A percentile compares a stretch with the other conserved stretches of the same genome.
Evolutionary conservation across 164 flowering plant genomes (phyloP).

Genomic region (Tetrastigma voinierianum): DNA sequence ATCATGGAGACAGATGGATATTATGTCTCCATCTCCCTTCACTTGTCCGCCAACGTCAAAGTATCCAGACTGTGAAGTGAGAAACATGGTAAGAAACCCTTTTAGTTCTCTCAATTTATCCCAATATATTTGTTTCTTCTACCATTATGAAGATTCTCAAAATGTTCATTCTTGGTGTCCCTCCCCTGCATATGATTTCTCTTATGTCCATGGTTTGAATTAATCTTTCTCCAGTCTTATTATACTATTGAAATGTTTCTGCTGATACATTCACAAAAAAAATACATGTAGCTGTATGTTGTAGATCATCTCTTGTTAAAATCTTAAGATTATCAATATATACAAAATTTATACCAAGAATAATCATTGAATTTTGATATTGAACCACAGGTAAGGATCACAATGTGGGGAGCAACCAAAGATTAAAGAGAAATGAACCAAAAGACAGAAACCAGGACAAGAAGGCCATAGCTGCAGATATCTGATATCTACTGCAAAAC

Average conservation of each 20-base stretch:
- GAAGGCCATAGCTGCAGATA: conserved; percentile 77
- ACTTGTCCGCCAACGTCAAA: too few relatives aligned
- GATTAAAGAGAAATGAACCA: conserved; percentile 59
- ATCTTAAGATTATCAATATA: neutral
- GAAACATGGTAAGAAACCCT: too few relatives aligned
- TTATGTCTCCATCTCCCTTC: too few relatives aligned
- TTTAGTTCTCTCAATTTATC: too few relatives aligned
- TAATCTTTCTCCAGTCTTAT: too few relatives aligned
- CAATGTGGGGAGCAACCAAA: conserved; percentile 65
- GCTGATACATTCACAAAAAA: neutral
- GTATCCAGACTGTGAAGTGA: too few relatives aligned
- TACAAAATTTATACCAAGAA: neutral
- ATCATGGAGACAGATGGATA: too few relatives aligned
- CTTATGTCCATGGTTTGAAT: too few relatives aligned
- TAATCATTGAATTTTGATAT: neutral
- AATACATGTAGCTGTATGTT: neutral
- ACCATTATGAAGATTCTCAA: too few relatives aligned
- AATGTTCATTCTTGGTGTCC: too few relatives aligned
- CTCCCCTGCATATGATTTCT: too few relatives aligned
- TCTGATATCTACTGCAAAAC: conserved; percentile 60
- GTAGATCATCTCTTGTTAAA: neutral
- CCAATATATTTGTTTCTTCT: too few relatives aligned
- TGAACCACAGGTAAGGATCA: conserved; percentile 13
- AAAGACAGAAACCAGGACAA: conserved; percentile 65
- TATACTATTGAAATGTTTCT: neutral